A percentile compares a stretch with the other conserved stretches of the same genome.
Conservation (phyloP, 352 stramenopile genomes). For the Pythium biforme region DNA sequence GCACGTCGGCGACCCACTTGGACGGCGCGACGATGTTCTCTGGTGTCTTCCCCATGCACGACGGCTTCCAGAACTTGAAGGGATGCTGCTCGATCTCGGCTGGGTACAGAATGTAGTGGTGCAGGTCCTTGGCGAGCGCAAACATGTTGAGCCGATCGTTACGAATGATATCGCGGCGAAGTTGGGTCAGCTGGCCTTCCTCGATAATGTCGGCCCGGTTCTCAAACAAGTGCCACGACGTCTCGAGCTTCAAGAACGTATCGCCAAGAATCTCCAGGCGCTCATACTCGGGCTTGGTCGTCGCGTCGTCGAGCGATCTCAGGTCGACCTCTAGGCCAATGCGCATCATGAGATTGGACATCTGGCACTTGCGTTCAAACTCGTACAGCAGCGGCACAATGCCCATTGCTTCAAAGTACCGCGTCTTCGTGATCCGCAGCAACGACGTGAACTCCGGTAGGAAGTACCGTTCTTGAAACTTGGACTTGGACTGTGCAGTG, state of each 20-base stretch:
- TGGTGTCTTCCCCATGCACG: slow-evolving; percentile 83
- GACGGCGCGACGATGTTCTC: slow-evolving; percentile 65
- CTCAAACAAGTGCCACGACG: slow-evolving; percentile 83
- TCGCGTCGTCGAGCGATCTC: slow-evolving; percentile 72
- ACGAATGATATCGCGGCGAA: slow-evolving; percentile 84
- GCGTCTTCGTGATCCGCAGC: slow-evolving; percentile 60
- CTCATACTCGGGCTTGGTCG: slow-evolving; percentile 83
- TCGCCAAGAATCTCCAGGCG: slow-evolving; percentile 81
- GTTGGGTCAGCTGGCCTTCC: slow-evolving; percentile 68
- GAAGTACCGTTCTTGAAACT: slow-evolving; percentile 79
- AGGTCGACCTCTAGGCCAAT: slow-evolving; percentile 80
- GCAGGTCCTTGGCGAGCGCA: slow-evolving; percentile 48
- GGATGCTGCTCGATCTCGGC: slow-evolving; percentile 78
- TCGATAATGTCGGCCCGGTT: slow-evolving; percentile 64
- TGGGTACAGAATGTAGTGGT: slow-evolving; percentile 82
- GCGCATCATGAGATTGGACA: slow-evolving; percentile 80
- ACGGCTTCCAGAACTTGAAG: slow-evolving; percentile 85
- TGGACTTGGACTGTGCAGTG: slow-evolving; percentile 50
- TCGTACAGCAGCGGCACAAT: slow-evolving; percentile 85
- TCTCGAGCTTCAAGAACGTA: slow-evolving; percentile 86
- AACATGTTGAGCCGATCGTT: slow-evolving; percentile 83
- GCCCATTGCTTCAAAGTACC: slow-evolving; percentile 79
- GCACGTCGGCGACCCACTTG: slow-evolving; percentile 85
- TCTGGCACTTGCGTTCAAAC: slow-evolving; percentile 87
- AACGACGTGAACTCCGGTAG: slow-evolving; percentile 71